A percentile compares a stretch with the other conserved stretches of the same genome.
phyloP scores from a whole-genome alignment of 2,329 filamentous ascomycete genomes.

The Ophiostoma montium region DNA sequence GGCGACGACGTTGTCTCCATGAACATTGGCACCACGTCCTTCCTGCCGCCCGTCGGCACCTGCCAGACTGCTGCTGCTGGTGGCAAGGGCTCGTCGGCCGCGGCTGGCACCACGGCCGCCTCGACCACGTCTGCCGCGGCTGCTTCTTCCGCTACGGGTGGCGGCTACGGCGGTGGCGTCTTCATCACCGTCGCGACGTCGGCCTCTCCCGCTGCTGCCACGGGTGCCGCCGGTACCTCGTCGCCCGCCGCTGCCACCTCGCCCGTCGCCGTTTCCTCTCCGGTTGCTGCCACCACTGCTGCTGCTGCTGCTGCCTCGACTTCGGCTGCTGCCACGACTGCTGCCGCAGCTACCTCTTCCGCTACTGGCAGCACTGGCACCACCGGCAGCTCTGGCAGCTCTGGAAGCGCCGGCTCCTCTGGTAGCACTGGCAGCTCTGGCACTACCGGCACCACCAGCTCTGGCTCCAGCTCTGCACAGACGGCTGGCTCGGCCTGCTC shows the following conservation, averaged over 20 bases:
- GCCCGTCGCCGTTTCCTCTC: no score
- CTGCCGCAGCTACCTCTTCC: conserved; percentile 7
- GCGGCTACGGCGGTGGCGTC: conserved; percentile 23
- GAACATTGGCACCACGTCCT: conserved; percentile 24
- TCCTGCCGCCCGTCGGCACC: conserved; percentile 18
- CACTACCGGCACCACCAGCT: no score
- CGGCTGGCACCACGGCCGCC: conserved; percentile 13
- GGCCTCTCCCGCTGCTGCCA: conserved; percentile 2
- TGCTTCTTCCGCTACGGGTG: conserved; percentile 20
- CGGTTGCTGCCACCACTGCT: background rate
- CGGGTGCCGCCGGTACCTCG: background rate
- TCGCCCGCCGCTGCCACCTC: no score
- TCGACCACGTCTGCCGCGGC: conserved; percentile 13
- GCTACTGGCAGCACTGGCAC: conserved; percentile 9
- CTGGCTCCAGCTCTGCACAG: conserved; percentile 8
- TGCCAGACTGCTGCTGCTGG: conserved; percentile 17
- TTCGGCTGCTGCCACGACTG: background rate
- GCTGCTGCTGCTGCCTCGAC: conserved; percentile 13
- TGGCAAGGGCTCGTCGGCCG: conserved; percentile 18
- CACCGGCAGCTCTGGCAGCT: background rate
- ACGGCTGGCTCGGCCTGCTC: conserved; percentile 31
- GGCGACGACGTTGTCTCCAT: conserved; percentile 42
- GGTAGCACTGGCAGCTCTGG: no score
- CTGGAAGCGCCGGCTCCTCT: conserved; percentile 15
- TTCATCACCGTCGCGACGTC: conserved; percentile 23